Percentiles rank a stretch among this genome's conserved stretches.
These are phyloP conservation scores for Blastocystis sp. DNA, from an alignment of 352 stramenopile genomes.

Conservation along the genomic window DNA sequence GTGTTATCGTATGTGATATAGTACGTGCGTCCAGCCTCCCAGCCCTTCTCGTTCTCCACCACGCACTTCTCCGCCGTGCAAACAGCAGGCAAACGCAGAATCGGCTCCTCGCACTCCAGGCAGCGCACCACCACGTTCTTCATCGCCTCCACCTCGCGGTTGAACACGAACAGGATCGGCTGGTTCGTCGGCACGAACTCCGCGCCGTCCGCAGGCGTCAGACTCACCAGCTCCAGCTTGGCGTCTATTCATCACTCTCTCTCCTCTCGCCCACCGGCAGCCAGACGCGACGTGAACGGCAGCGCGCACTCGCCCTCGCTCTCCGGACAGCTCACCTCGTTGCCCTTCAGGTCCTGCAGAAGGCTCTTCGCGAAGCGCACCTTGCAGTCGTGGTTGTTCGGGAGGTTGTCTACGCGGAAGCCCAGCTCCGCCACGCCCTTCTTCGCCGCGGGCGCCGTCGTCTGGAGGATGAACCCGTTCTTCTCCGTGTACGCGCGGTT, in stretches of 20 bases:
- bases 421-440: constrained; percentile 6
- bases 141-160: constrained; percentile 12
- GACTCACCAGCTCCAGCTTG: background rate
- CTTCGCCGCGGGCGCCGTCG: background rate
- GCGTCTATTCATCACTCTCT: background rate
- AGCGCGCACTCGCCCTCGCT: background rate
- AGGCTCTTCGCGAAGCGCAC: background rate
- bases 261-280: background rate
- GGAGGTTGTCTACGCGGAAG: background rate
- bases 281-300: background rate
- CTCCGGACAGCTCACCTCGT: background rate
- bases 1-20: constrained; percentile 62
- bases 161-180: constrained; percentile 18
- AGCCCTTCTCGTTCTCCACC: constrained; percentile 27
- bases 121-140: constrained; percentile 48
- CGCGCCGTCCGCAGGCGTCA: constrained; percentile 36
- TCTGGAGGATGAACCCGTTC: background rate
- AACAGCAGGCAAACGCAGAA: background rate
- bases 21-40: constrained; percentile 42
- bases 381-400: constrained; percentile 36
- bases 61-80: constrained; percentile 1
- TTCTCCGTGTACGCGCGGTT: background rate
- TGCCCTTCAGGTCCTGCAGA: background rate
- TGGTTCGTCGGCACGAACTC: constrained; percentile 26
- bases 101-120: constrained; percentile 9